These are phyloP conservation scores for Annona squamosa DNA, from an alignment of 164 flowering plant species.

Conservation along the genomic window DNA sequence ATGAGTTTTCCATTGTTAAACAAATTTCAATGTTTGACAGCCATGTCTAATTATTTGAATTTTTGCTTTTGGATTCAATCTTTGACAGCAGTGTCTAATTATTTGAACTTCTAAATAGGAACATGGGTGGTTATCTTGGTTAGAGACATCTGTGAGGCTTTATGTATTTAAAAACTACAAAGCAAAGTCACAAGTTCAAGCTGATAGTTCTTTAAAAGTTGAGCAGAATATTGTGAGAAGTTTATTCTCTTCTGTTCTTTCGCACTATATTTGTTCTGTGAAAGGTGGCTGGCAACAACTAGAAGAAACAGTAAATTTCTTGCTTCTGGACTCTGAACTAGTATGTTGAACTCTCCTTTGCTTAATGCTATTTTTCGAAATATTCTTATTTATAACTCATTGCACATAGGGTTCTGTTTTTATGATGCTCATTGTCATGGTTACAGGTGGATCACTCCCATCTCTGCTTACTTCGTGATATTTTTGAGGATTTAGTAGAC, in stretches of 20 bases:
- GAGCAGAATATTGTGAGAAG: constrained; percentile 56
- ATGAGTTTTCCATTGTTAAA: constrained; percentile 14
- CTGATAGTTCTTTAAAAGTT: constrained; percentile 23
- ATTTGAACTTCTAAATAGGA: constrained; percentile 42
- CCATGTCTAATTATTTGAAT: constrained; percentile 12
- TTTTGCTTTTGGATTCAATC: constrained; percentile 1
- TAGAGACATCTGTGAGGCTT: constrained; percentile 52
- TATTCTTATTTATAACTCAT: not conserved
- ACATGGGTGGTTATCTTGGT: constrained; percentile 92
- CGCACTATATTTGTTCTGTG: constrained; percentile 56
- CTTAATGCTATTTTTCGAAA: not conserved
- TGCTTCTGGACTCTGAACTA: constrained; percentile 50
- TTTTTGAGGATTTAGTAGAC: constrained; percentile 63
- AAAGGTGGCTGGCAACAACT: constrained; percentile 99
- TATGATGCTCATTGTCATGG: not conserved
- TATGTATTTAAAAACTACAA: constrained; percentile 57
- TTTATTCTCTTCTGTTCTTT: constrained; percentile 71
- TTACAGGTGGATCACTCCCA: constrained; percentile 51
- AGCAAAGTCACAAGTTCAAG: constrained; percentile 18
- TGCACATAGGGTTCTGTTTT: not conserved
- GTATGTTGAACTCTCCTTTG: constrained; percentile 31
- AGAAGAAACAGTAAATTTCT: constrained; percentile 82
- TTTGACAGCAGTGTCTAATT: constrained; percentile 13
- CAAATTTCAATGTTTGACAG: not conserved
- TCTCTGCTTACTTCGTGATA: constrained; percentile 54